Conservation (phyloP, 139 green algal species). For the Chlorella sorokiniana region DNA sequence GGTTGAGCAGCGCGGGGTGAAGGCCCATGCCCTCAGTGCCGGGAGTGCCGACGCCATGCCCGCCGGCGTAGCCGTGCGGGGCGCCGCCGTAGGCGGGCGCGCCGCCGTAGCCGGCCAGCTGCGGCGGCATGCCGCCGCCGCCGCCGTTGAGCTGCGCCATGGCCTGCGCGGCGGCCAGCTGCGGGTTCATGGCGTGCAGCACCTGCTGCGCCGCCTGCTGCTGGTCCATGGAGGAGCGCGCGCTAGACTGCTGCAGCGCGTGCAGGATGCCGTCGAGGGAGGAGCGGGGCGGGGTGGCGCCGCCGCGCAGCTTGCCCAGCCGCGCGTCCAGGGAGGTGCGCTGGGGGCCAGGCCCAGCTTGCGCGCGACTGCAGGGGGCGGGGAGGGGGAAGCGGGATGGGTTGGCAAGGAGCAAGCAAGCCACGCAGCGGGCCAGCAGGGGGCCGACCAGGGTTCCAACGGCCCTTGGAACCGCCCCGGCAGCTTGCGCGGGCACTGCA, state of each 20-base stretch:
- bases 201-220: background rate
- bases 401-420: background rate
- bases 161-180: constrained; percentile 23
- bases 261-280: constrained; percentile 34
- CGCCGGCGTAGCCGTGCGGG: background rate
- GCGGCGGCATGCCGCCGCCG: background rate
- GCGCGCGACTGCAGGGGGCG: constrained; percentile 63
- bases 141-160: constrained; percentile 1
- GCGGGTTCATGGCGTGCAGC: constrained; percentile 27
- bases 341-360: constrained; percentile 66
- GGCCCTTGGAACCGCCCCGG: background rate
- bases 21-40: constrained; percentile 14
- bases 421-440: background rate
- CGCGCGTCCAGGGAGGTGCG: constrained; percentile 21
- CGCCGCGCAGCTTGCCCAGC: constrained; percentile 18
- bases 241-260: constrained; percentile 2
- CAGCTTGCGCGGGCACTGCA: background rate
- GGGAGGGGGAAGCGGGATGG: too few species aligned
- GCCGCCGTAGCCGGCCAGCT: background rate
- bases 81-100: background rate
- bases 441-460: background rate
- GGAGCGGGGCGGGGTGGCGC: constrained; percentile 24
- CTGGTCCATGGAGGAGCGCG: constrained; percentile 31
- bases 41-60: background rate
- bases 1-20: constrained; percentile 36